These are phyloP conservation scores for Canavalia gladiata DNA, from an alignment of 306 rosid genomes.

Conservation along the genomic window DNA sequence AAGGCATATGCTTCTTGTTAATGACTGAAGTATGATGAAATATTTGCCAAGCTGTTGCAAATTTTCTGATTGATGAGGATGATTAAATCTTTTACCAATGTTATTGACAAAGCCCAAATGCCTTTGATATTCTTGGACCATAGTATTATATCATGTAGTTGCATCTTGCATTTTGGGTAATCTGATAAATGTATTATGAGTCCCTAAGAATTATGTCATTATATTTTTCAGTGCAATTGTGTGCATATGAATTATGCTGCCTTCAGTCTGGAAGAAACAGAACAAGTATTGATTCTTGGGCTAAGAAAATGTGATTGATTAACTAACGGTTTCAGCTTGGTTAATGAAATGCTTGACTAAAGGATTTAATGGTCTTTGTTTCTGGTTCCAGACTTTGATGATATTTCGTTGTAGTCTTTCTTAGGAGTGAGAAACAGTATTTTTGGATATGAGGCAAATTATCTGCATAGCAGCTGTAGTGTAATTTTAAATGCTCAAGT, in stretches of 20 bases:
- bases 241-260: not conserved
- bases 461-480: not conserved
- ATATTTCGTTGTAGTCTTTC: not conserved
- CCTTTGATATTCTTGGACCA: not conserved
- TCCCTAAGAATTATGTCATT: not conserved
- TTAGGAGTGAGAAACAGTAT: slow-evolving; percentile 17
- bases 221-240: not conserved
- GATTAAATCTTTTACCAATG: not conserved
- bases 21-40: not conserved
- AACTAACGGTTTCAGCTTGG: not conserved
- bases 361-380: slow-evolving; percentile 10
- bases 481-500: slow-evolving; percentile 4
- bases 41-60: slow-evolving; percentile 4
- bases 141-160: not conserved
- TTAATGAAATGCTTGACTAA: slow-evolving; percentile 3
- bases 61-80: not conserved
- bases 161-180: not conserved
- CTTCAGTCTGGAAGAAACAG: not conserved
- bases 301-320: not conserved
- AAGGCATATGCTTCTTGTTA: not conserved
- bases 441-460: slow-evolving; percentile 1
- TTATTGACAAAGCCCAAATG: not conserved
- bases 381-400: not conserved
- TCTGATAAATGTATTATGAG: not conserved
- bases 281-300: not conserved